These are phyloP conservation scores for Neurospora sublineolata DNA, from an alignment of 495 filamentous ascomycete genomes.

Conservation along the genomic window DNA sequence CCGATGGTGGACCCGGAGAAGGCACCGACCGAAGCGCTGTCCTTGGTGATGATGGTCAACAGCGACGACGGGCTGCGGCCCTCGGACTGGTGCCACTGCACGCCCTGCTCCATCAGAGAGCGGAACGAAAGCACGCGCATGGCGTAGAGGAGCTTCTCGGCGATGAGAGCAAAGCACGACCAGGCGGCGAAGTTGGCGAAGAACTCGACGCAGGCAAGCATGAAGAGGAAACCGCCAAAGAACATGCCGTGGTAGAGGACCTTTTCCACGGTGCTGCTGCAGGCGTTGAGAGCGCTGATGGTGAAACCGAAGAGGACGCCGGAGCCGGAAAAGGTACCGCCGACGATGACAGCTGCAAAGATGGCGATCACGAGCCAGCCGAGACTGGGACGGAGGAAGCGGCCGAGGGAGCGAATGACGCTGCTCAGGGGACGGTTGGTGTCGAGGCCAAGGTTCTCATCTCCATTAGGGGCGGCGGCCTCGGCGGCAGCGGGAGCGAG, in stretches of 20 bases:
- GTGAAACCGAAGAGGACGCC: constrained; percentile 17
- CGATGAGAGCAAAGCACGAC: constrained; percentile 60
- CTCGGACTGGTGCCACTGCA: constrained; percentile 70
- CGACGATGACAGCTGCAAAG: constrained; percentile 6
- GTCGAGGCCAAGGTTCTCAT: constrained; percentile 29
- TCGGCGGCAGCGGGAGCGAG: background rate
- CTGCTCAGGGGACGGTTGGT: constrained; percentile 2
- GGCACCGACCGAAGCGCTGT: constrained; percentile 67
- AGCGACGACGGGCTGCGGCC: constrained; percentile 70
- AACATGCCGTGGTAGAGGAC: constrained; percentile 60
- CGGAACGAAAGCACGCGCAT: constrained; percentile 68
- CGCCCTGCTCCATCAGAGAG: constrained; percentile 74
- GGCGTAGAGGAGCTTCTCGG: constrained; percentile 62
- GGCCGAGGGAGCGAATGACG: background rate
- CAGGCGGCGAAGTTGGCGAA: constrained; percentile 56
- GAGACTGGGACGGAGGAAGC: constrained; percentile 1
- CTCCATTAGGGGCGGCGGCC: constrained; percentile 3
- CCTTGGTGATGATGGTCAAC: constrained; percentile 66
- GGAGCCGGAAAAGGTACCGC: constrained; percentile 14
- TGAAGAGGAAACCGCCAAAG: constrained; percentile 81
- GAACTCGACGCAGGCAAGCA: constrained; percentile 67
- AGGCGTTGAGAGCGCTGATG: constrained; percentile 21
- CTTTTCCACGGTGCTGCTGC: constrained; percentile 9
- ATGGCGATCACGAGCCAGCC: constrained; percentile 5
- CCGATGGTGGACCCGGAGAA: constrained; percentile 68